Conservation (phyloP, 495 filamentous ascomycete genomes). For the Neurospora africana region DNA sequence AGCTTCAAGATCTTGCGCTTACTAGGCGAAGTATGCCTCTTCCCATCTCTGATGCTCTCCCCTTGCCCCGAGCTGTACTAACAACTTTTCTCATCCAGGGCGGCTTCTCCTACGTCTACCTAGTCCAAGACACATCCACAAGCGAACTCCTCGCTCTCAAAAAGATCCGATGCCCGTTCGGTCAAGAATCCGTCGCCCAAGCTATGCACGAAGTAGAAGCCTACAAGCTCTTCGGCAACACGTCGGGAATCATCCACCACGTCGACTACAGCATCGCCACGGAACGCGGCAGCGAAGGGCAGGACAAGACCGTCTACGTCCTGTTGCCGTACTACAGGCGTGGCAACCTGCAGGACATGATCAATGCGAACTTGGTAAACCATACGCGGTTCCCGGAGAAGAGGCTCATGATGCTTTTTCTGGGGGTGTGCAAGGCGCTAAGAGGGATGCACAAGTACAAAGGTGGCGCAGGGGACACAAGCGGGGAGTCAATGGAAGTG, state of each 20-base stretch:
- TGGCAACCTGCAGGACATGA: slow-evolving; percentile 93
- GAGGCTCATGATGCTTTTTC: slow-evolving; percentile 76
- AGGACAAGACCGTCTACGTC: slow-evolving; percentile 91
- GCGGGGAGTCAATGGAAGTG: slow-evolving; percentile 40
- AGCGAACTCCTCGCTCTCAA: slow-evolving; percentile 86
- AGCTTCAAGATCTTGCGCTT: slow-evolving; percentile 92
- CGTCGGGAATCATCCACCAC: slow-evolving; percentile 79
- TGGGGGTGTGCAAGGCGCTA: slow-evolving; percentile 82
- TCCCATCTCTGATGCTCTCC: background rate
- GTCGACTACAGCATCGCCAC: slow-evolving; percentile 64
- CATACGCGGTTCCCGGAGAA: slow-evolving; percentile 86
- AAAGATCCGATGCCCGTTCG: slow-evolving; percentile 95
- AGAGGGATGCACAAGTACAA: slow-evolving; percentile 85
- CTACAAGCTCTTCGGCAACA: slow-evolving; percentile 75
- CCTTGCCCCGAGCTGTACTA: background rate
- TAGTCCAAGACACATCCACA: slow-evolving; percentile 79
- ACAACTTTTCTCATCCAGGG: slow-evolving; percentile 41
- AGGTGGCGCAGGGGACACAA: slow-evolving; percentile 29
- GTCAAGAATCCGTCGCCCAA: slow-evolving; percentile 85
- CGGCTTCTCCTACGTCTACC: slow-evolving; percentile 97
- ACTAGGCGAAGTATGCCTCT: slow-evolving; percentile 63
- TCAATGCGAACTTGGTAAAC: slow-evolving; percentile 97
- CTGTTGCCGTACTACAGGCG: slow-evolving; percentile 88
- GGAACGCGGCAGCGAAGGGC: slow-evolving; percentile 44
- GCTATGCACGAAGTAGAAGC: slow-evolving; percentile 96